Percentiles rank a stretch among this genome's conserved stretches.
Conservation (phyloP, 2,329 filamentous ascomycete genomes). For the Simplicillium aogashimaense region DNA sequence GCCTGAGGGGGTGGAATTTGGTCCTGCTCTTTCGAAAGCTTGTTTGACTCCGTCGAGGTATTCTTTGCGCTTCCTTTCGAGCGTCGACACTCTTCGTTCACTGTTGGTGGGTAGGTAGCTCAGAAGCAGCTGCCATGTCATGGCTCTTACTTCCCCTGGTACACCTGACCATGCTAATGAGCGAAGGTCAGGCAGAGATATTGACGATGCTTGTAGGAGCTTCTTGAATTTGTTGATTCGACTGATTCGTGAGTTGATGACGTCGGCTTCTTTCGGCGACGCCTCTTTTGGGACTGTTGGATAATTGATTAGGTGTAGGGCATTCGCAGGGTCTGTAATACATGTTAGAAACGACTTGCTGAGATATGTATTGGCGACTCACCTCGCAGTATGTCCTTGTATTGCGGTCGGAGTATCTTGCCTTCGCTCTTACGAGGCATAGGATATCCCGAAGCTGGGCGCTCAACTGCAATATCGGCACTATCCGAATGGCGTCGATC, state of each 20-base stretch:
- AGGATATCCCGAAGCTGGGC: slow-evolving; percentile 73
- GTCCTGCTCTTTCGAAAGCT: slow-evolving; percentile 57
- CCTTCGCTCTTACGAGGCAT: slow-evolving; percentile 82
- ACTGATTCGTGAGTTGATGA: slow-evolving; percentile 76
- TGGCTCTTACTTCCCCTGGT: slow-evolving; percentile 88
- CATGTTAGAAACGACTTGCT: slow-evolving; percentile 8
- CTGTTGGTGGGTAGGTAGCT: slow-evolving; percentile 96
- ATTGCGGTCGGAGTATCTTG: slow-evolving; percentile 93
- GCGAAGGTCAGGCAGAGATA: slow-evolving; percentile 74
- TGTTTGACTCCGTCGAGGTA: slow-evolving; percentile 85
- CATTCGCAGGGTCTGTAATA: slow-evolving; percentile 68
- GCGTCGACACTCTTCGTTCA: slow-evolving; percentile 76
- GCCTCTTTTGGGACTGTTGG: slow-evolving; percentile 64
- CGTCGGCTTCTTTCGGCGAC: slow-evolving; percentile 73
- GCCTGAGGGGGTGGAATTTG: slow-evolving; percentile 24
- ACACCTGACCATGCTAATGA: slow-evolving; percentile 88
- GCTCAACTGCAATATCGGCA: slow-evolving; percentile 87
- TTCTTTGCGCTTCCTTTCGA: slow-evolving; percentile 92
- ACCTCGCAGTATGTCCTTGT: slow-evolving; percentile 87
- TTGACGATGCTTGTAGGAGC: slow-evolving; percentile 83
- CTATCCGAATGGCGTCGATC: slow-evolving; percentile 65
- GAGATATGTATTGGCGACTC: slow-evolving; percentile 2
- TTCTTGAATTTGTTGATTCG: slow-evolving; percentile 99
- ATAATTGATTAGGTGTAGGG: slow-evolving; percentile 87
- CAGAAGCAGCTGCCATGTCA: slow-evolving; percentile 96